Base-by-base conservation (phyloP, 2,329 filamentous ascomycete genomes). In the Talaromyces sp. region DNA sequence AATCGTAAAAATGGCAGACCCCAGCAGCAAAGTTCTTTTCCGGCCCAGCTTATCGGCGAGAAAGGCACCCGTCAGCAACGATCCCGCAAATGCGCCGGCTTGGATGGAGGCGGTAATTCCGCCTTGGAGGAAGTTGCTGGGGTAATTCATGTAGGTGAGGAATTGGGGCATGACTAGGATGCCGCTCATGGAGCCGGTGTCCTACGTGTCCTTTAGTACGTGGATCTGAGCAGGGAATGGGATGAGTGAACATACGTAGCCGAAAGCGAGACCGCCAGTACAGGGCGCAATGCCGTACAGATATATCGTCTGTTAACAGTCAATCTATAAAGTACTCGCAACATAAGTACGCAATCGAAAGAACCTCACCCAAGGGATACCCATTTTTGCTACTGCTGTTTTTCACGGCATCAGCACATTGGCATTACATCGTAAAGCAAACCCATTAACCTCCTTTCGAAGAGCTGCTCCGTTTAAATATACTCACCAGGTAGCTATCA, bases 91-190 rank as follows among this genome's bases (percentile, higher is more conserved):
- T 4, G 80, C 81, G n/a, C 81, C 81, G n/a, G 78, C 81, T 31
- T 80, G 80, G 75, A 84, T 83, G n/a, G 79, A 78, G 6, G 78
- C 78, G 9, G 80, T 82, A 49, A 83, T 83, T 8, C 71, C 70
- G 6, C 72, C 72, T 59, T 74, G 72, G 9, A 67, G 64, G 57
- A 72, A 73, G 57, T 72, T 68, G 49, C 66, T 64, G 9, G 71
- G 70, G 45, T 72, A 66, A 35, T 73, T 60, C 66, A 74, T 71
- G 49, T 73, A 74, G 6, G 63, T 62, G 2, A 70, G 68, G 19
- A 71, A 74, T 64, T 71, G 68, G 9, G 61, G 61, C 69, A 70
- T 72, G 24, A 64, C 66, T 1, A 74, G 64, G 35, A 73, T 72
- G 2, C 64, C 64, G 47, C 69, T 70, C 65, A 71, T 70, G 1